A percentile compares a stretch with the other conserved stretches of the same genome.
Evolutionary conservation across 1,139 yeast species (phyloP).

Genomic region (Diutina pseudorugosa): DNA sequence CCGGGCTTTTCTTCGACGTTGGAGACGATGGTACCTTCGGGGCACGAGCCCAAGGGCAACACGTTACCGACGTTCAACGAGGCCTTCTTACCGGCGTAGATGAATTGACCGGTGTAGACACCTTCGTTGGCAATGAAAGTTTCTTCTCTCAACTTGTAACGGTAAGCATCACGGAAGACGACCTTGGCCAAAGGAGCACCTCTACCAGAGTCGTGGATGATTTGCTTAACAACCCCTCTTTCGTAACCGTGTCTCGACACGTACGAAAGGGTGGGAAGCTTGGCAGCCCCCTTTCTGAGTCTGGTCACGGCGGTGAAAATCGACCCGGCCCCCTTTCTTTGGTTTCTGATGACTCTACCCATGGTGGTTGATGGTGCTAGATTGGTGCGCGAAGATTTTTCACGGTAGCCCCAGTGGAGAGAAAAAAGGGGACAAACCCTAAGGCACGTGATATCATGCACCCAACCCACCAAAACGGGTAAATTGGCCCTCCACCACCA

Average conservation of each 20-base stretch:
- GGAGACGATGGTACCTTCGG: constrained; percentile 98
- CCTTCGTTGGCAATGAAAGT: constrained; percentile 99
- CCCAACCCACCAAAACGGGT: background rate
- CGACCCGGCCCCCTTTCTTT: constrained; percentile 99
- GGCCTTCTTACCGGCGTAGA: constrained; percentile 99
- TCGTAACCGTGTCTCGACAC: constrained; percentile 99
- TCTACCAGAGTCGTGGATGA: constrained; percentile 99
- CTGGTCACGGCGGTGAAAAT: constrained; percentile 99
- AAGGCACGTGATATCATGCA: background rate
- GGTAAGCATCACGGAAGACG: constrained; percentile 99
- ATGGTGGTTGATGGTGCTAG: constrained; percentile 1
- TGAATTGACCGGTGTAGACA: constrained; percentile 98
- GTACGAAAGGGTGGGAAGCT: constrained; percentile 96
- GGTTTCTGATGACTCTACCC: constrained; percentile 99
- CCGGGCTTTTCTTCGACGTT: constrained; percentile 99
- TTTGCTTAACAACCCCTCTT: constrained; percentile 98
- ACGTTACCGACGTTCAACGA: constrained; percentile 95
- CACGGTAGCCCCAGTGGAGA: background rate
- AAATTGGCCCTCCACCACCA: too few relatives aligned
- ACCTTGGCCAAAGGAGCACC: constrained; percentile 99
- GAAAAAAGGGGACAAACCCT: background rate
- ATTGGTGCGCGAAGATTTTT: constrained; percentile 1
- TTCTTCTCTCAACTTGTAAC: constrained; percentile 95
- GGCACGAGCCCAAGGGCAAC: constrained; percentile 92
- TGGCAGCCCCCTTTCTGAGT: constrained; percentile 99